Evolutionary conservation across 495 filamentous ascomycete species (phyloP), one percentile per base, ranked within the genome.

Genomic region (Neurospora sp.): DNA sequence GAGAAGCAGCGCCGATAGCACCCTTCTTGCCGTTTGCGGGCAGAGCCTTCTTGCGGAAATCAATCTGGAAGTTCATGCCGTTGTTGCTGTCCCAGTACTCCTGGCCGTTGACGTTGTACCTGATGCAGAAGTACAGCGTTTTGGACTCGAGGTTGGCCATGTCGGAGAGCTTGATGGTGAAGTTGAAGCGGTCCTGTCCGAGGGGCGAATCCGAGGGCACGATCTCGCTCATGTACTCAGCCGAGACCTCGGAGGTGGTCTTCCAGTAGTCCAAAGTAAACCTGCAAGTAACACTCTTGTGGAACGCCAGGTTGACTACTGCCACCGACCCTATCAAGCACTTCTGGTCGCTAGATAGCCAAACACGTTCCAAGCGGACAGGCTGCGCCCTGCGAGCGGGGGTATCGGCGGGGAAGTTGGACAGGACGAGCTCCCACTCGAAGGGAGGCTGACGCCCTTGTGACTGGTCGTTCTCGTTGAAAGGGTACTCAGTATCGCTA

Each of bases 181-280:
- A 99, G 72, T 90, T 89, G 82, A 99, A 99, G 31, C 93, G 88
- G 79, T 99, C 96, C 77, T 89, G 91, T 40, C 91, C 90, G 76
- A 91, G 88, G 16, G 89, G 83, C 9, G 79, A 81, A 61, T 92
- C 90, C 71, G 88, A 88, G 45, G 88, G 90, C 12, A 89, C 87
- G 40, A 94, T 87, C 82, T 96, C 92, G 71, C 91, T 87, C 80
- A 90, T 91, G 82, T 88, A 99, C 77, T 97, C 94, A 9, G 94
- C 96, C 48, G 87, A 86, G 4, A 99, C 91, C 79, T 99, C 96
- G 2, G 96, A 99, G 3, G 94, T 94, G 0, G 96, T 99, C 84
- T 95, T 96, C 96, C 96, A 99, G 79, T 94, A 94, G 81, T 99
- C 96, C 71, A 98, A 88, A 1, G 96, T 98, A 79, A 99, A 99